Evolutionary conservation across 441 rosid species (phyloP), one percentile per base, ranked within the genome.

Genomic region (Manihot esculenta): DNA sequence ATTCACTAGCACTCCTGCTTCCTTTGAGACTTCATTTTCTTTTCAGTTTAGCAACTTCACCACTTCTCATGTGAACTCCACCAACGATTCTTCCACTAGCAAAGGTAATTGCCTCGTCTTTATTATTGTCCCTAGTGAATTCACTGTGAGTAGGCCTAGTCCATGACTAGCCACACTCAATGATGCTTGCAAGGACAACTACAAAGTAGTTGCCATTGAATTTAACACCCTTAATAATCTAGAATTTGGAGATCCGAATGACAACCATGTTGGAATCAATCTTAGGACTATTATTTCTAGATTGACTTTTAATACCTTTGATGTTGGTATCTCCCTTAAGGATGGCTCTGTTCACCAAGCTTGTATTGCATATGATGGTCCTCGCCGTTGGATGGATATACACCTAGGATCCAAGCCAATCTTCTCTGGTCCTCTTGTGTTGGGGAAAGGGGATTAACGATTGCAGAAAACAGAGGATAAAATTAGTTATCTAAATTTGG

Each of bases 111-210:
- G 88, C 26, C 80, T 86, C 13, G 74, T 83, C 45, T 86, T 86
- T 54, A 78, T 86, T 20, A 58, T 84, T 2, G 88, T 84, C 8
- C 90, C 88, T 0, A 84, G 83, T 44, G 84, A 86, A 78, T 83
- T 86, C 72, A 84, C 86, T 0, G 78, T 86, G 0, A 88, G 88
- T n/a, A 74, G 90, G 74, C 66, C 85, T 12, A 88, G 88, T 0
- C 85, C 86, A 0, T 84, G 88, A 88, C 78, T 86, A 2, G 88
- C 74, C 13, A 78, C 84, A 85, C 85, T 86, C 50, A 86, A 84
- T 20, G 88, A 86, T 70, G 90, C 88, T 21, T 86, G 87, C 50
- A 72, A 79, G 47, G 86, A 83, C 13, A 63, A 77, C 58, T 81
- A 81, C 72, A 86, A 83, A 51, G 83, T 77, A 15, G 68, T 83